phyloP scores from a whole-genome alignment of 2,329 filamentous ascomycete genomes.

The Fusarium protoensiforme region DNA sequence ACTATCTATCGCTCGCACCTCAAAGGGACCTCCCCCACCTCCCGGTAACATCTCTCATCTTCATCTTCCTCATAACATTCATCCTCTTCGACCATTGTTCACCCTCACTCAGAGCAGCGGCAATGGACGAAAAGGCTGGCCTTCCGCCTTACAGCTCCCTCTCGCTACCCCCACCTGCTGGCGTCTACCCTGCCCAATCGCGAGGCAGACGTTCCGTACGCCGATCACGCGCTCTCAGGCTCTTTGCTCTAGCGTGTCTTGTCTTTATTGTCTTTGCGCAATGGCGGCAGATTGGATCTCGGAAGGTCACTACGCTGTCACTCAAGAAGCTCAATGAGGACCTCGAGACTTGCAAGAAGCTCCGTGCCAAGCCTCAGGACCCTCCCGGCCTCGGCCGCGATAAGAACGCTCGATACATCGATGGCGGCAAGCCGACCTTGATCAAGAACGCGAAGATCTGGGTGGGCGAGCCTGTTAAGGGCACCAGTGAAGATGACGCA shows the following conservation, averaged over 20 bases:
- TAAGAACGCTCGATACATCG: conserved; percentile 69
- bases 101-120: background rate
- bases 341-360: conserved; percentile 64
- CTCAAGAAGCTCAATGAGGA: conserved; percentile 63
- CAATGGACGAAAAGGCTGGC: conserved; percentile 54
- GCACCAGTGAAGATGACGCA: conserved; percentile 63
- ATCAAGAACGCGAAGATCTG: conserved; percentile 76
- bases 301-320: conserved; percentile 56
- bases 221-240: conserved; percentile 56
- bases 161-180: conserved; percentile 39
- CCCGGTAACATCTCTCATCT: background rate
- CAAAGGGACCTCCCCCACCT: conserved; percentile 14
- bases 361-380: conserved; percentile 65
- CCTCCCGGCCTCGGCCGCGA: conserved; percentile 66
- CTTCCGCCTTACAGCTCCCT: conserved; percentile 58
- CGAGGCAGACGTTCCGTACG: conserved; percentile 48
- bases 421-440: conserved; percentile 68
- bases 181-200: conserved; percentile 13
- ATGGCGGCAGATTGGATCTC: conserved; percentile 55
- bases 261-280: conserved; percentile 62
- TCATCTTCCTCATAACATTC: background rate
- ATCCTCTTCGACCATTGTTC: conserved; percentile 3
- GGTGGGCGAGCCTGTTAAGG: conserved; percentile 69
- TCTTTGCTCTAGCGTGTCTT: conserved; percentile 59
- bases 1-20: conserved; percentile 24